Conservation (phyloP, 2,329 filamentous ascomycete genomes). For the Dothistroma septosporum region DNA sequence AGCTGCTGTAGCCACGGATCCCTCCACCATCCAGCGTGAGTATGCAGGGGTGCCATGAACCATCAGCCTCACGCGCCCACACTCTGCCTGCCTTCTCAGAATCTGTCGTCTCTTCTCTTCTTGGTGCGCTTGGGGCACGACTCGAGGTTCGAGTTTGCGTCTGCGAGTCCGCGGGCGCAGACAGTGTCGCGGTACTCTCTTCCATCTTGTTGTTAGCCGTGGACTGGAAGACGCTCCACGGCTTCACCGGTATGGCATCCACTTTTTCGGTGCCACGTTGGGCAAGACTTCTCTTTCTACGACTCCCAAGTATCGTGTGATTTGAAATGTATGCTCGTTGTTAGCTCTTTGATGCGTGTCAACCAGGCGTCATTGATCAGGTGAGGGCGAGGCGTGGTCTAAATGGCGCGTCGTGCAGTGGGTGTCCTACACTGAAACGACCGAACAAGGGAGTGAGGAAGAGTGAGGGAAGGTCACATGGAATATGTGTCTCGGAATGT, state of each 20-base stretch:
- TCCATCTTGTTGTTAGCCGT: conserved; percentile 21
- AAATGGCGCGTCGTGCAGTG: background rate
- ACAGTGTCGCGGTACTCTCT: conserved; percentile 20
- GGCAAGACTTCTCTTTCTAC: conserved; percentile 10
- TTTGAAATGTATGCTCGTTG: background rate
- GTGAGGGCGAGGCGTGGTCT: conserved; percentile 5
- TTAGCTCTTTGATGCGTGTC: background rate
- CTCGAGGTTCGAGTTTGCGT: conserved; percentile 25
- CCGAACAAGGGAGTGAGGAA: conserved; percentile 8
- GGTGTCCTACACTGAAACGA: conserved; percentile 6
- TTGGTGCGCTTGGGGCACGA: conserved; percentile 25
- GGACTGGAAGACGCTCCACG: conserved; percentile 31
- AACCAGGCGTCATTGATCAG: conserved; percentile 7
- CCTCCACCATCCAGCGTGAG: conserved; percentile 49
- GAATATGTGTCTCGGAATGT: conserved; percentile 19
- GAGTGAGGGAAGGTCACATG: conserved; percentile 18
- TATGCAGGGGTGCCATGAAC: conserved; percentile 48
- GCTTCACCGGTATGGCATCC: conserved; percentile 34
- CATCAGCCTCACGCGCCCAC: conserved; percentile 42
- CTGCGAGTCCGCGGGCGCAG: conserved; percentile 14
- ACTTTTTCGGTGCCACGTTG: conserved; percentile 23
- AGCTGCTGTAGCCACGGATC: conserved; percentile 49
- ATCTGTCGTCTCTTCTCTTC: conserved; percentile 35
- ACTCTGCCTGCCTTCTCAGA: conserved; percentile 40
- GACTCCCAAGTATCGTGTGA: background rate